Base-by-base conservation (phyloP, 805 yeast species). In the Ogataea kodamae region DNA sequence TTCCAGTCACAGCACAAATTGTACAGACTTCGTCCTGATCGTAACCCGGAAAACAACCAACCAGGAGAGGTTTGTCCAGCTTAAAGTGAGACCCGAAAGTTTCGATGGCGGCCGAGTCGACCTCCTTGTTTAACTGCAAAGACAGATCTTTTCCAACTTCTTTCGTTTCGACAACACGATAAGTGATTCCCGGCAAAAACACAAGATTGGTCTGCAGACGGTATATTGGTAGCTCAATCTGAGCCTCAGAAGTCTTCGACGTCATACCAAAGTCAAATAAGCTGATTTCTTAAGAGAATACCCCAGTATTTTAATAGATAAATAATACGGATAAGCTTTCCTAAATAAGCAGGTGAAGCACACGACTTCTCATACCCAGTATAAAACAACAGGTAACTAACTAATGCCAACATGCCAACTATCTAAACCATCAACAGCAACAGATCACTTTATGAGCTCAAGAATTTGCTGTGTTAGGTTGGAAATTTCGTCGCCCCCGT, bases 171-270 rank as follows among this genome's bases (percentile, higher is more conserved):
- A 74, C 62, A n/a, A 78, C 73, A 36, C 74, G 70, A 55, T 78
- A 79, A 15, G 76, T 63, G 24, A 78, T 70, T 0, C 84, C 84
- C 1, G 87, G 85, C 6, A 78, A 48, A 18, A 77, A 64, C 9
- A 79, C 74, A 33, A 67, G 20, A 15, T 52, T 42, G 4, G 37
- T 38, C 11, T 39, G 45, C 7, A 54, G 40, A 28, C 37, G 45
- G 14, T 47, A 24, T 7, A 45, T 10, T 2, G 61, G 61, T 10
- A 55, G 32, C 4, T 42, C 42, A 6, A 49, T 22, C 2, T 30
- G 24, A 15, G 43, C 6, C 5, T 13, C 30, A 14, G 38, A 35
- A 14, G 11, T 9, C 25, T 35, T 35, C n/a, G 24, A 18, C 16
- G 30, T 28, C 33, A 35, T 28, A 18, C 7, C 21, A 7, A 9